These are phyloP conservation scores for Hyaloscypha variabilis DNA, from an alignment of 495 filamentous ascomycete species.

Conservation along the genomic window DNA sequence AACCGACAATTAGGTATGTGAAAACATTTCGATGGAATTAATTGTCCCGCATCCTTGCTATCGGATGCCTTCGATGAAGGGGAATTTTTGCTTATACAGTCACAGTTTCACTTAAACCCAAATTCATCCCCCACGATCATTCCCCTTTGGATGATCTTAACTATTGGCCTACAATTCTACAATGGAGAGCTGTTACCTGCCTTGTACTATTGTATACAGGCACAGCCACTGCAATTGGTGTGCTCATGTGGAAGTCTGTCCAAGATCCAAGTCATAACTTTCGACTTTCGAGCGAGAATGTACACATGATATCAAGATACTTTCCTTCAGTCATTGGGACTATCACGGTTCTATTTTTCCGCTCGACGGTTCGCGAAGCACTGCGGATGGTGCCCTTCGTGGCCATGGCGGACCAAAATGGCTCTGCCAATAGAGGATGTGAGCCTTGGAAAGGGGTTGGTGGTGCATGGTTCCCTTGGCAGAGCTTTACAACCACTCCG, in stretches of 20 bases:
- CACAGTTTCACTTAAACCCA: conserved; percentile 5
- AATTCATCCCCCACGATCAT: background rate
- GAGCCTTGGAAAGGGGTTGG: conserved; percentile 3
- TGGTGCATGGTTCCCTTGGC: conserved; percentile 11
- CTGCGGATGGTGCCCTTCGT: conserved; percentile 11
- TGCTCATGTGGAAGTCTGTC: conserved; percentile 10
- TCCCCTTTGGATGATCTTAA: background rate
- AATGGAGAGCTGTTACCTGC: conserved; percentile 7
- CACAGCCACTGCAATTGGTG: conserved; percentile 7
- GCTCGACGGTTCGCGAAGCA: background rate
- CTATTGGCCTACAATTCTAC: conserved; percentile 9
- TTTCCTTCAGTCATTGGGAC: conserved; percentile 13
- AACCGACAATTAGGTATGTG: conserved; percentile 5
- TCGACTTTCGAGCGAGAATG: conserved; percentile 6
- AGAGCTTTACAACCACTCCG: conserved; percentile 9
- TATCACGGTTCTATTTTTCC: conserved; percentile 8
- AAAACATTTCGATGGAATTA: background rate
- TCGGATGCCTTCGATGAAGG: background rate
- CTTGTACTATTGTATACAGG: conserved; percentile 3
- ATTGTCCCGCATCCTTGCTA: background rate
- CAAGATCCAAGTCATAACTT: conserved; percentile 8
- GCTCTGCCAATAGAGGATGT: background rate
- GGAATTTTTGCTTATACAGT: background rate
- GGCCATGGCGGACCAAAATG: conserved; percentile 1
- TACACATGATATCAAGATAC: conserved; percentile 10